Percentiles rank a stretch among this genome's conserved stretches.
These are phyloP conservation scores for Auricularia cornea DNA, from an alignment of 768 basidiomycete species.

Conservation along the genomic window DNA sequence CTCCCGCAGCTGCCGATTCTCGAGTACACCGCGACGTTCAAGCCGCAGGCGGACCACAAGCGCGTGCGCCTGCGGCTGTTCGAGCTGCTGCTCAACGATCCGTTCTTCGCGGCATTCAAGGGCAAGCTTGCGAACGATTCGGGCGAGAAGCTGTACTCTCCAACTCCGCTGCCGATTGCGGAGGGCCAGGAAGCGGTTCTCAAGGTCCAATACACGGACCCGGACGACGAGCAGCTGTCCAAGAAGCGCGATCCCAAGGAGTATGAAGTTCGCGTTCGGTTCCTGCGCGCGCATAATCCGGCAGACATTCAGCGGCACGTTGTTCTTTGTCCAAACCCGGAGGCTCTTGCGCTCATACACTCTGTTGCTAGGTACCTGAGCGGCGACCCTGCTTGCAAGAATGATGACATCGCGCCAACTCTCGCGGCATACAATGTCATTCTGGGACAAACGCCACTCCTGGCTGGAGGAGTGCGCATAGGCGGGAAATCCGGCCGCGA, in stretches of 20 bases:
- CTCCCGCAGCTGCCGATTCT: constrained; percentile 35
- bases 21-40: constrained; percentile 35
- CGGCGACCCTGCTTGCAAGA: constrained; percentile 46
- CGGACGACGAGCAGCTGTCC: background rate
- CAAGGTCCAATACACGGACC: background rate
- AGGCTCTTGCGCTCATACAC: background rate
- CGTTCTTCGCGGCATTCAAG: constrained; percentile 26
- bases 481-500: constrained; percentile 40
- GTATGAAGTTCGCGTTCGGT: background rate
- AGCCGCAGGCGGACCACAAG: constrained; percentile 35
- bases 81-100: constrained; percentile 40
- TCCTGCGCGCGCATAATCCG: background rate
- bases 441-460: constrained; percentile 40
- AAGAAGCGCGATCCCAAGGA: background rate
- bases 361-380: constrained; percentile 38
- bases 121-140: constrained; percentile 42
- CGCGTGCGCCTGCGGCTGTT: constrained; percentile 44
- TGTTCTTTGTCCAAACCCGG: background rate
- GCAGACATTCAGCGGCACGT: background rate
- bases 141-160: constrained; percentile 38
- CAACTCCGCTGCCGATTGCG: constrained; percentile 33
- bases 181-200: constrained; percentile 5
- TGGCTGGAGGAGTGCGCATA: constrained; percentile 47
- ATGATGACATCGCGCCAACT: constrained; percentile 49
- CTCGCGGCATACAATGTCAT: constrained; percentile 60